Base-by-base conservation (phyloP, 2,329 filamentous ascomycete species). In the Colletotrichum filicis region DNA sequence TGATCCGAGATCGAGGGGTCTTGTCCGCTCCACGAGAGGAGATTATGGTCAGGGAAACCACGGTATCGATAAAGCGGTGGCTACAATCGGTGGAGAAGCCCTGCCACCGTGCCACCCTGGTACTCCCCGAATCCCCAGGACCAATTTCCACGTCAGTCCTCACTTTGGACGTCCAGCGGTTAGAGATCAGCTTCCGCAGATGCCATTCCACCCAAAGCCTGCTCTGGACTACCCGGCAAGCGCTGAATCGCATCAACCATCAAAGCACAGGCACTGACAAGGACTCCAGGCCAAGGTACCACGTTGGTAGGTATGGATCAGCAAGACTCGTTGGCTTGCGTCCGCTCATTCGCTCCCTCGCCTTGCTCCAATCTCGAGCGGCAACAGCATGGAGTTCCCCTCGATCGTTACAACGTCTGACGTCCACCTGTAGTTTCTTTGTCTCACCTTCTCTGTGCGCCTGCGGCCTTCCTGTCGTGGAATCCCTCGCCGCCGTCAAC, bases 111-210 rank as follows among this genome's bases (percentile, higher is more conserved):
- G 37, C 46, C 37, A 42, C 14, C 37, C 37, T 42, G 16, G 16
- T 42, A 42, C 37, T 42, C 37, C 37, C 62, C 32, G 42, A 56
- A 42, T 49, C 16, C 63, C 68, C 32, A 55, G 62, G 62, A 49
- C 52, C 46, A 59, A 35, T 52, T 28, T 69, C 59, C 70, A 73
- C 70, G 70, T 73, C 70, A 73, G 53, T 59, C 6, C 57, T 37
- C 52, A 28, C 26, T 49, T 37, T 35, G 61, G 28, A 30, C 53
- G 60, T 7, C 22, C n/a, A 35, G 28, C 42, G 35, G 26, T 22
- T 46, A 28, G 19, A 55, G 6, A 64, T 64, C 61, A 53, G 24
- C 30, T 53, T 55, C 28, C n/a, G 28, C 46, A 64, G 46, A 49
- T 37, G n/a, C 59, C 46, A 12, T 46, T 30, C 59, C 19, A 22